Percentiles rank a stretch among this genome's conserved stretches.
These are phyloP conservation scores for Monosporascus sp. DNA, from an alignment of 2,329 filamentous ascomycete genomes.

Conservation along the genomic window DNA sequence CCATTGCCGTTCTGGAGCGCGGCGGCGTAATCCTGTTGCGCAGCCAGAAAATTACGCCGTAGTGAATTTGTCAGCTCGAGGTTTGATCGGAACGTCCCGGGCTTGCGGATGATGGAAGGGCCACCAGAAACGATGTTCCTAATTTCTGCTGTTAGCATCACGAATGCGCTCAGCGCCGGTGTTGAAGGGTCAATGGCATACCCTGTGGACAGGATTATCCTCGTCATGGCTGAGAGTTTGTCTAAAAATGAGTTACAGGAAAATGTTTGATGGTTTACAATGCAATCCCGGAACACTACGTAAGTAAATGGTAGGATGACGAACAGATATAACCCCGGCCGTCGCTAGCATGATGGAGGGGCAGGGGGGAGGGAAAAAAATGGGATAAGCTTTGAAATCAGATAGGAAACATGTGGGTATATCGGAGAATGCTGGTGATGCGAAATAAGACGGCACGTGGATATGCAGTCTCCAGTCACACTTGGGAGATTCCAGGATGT, in stretches of 20 bases:
- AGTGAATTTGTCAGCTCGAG: conserved; percentile 87
- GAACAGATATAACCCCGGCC: neutral
- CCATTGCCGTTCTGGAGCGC: conserved; percentile 17
- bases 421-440: neutral
- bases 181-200: conserved; percentile 39
- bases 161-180: conserved; percentile 1
- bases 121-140: conserved; percentile 82
- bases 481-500: neutral
- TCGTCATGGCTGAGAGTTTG: conserved; percentile 49
- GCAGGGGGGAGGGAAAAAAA: neutral
- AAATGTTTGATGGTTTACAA: no score
- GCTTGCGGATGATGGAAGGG: conserved; percentile 76
- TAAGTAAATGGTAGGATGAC: neutral
- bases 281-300: no score
- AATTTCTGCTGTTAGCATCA: conserved; percentile 4
- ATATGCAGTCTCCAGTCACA: neutral
- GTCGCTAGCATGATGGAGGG: neutral
- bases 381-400: neutral
- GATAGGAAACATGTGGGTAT: neutral
- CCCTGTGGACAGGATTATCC: conserved; percentile 82
- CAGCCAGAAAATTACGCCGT: conserved; percentile 72
- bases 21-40: conserved; percentile 56
- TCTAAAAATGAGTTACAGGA: no score
- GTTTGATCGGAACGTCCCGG: conserved; percentile 77
- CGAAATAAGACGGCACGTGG: neutral